Base-by-base conservation (phyloP, 2,329 filamentous ascomycete genomes). In the Monilinia aucupariae region DNA sequence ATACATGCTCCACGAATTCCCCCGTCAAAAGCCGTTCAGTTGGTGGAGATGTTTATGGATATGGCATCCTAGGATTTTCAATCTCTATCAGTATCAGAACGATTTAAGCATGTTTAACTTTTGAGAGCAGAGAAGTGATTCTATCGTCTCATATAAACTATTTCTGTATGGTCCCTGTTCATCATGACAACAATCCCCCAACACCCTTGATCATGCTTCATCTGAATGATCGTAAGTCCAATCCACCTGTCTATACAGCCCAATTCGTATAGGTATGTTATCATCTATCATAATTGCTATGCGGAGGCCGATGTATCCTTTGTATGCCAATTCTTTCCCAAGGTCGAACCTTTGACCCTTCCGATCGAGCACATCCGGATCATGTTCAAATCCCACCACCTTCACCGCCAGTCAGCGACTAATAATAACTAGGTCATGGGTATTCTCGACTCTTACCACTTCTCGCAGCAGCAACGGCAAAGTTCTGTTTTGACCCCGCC, bases 401-500 rank as follows among this genome's bases (percentile, higher is more conserved):
- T 56, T 56, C 27, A 56, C 41, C 54, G 13, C 30, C 54, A 56
- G n/a, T 56, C 13, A 56, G 54, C 2, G 30, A 56, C 4, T 13
- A 25, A 56, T 13, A 25, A 56, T 47, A 13, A 56, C 1, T n/a
- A 20, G 34, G 15, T 17, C 13, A 8, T 8, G n/a, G 10, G 10
- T 3, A 13, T 22, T 17, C 3, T n/a, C 30, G 5, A 47, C 6
- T 10, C 69, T 64, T 48, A 73, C 73, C 73, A 65, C 72, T 74
- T 68, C 73, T 59, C 41, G 69, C 69, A 43, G 71, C 61, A 22
- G 64, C 69, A 34, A 74, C 73, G 17, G 66, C 60, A 34, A 70
- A 74, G 49, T 73, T 71, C 27, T 68, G 65, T 34, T 70, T 70
- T 15, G 65, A 64, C 30, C 64, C 65, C 8, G 70, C 70, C 37